Conservation (phyloP, 1,284 basidiomycete genomes). For the Lignosus rhinocerotis region DNA sequence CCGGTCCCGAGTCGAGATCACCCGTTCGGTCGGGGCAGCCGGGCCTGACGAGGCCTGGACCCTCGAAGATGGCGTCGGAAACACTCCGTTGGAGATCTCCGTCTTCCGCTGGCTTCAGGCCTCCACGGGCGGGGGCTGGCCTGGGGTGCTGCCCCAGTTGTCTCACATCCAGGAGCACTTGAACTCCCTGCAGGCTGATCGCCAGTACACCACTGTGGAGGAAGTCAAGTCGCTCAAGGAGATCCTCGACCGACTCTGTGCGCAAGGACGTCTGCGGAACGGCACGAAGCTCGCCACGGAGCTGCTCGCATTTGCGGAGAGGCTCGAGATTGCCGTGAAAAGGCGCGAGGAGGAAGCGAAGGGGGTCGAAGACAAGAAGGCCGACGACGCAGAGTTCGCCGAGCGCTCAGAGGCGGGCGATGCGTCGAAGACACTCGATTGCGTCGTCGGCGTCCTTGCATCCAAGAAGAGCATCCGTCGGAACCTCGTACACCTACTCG, state of each 20-base stretch:
- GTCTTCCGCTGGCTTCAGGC: conserved; percentile 23
- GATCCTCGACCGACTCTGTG: conserved; percentile 36
- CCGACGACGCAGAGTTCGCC: conserved; percentile 11
- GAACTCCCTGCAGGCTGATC: neutral
- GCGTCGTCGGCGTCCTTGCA: conserved; percentile 29
- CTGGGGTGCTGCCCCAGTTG: neutral
- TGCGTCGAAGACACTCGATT: conserved; percentile 23
- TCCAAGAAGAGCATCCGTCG: conserved; percentile 27
- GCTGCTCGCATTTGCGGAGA: conserved; percentile 35
- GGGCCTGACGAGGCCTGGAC: conserved; percentile 40
- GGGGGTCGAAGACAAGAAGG: neutral
- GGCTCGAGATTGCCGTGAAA: conserved; percentile 35
- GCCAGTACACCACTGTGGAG: conserved; percentile 11
- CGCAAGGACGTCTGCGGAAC: conserved; percentile 34
- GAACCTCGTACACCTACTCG: conserved; percentile 44
- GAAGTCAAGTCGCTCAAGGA: conserved; percentile 37
- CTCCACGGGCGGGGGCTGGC: conserved; percentile 7
- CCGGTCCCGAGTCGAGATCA: conserved; percentile 35
- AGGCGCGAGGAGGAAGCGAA: conserved; percentile 27
- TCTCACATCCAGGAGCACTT: neutral
- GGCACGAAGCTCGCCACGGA: conserved; percentile 36
- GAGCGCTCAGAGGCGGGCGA: neutral
- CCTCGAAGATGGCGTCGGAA: conserved; percentile 55
- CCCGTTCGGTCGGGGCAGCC: conserved; percentile 38
- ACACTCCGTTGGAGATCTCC: conserved; percentile 50